Evolutionary conservation across 768 basidiomycete species (phyloP).

Genomic region (Chlorophyllum brunneum): DNA sequence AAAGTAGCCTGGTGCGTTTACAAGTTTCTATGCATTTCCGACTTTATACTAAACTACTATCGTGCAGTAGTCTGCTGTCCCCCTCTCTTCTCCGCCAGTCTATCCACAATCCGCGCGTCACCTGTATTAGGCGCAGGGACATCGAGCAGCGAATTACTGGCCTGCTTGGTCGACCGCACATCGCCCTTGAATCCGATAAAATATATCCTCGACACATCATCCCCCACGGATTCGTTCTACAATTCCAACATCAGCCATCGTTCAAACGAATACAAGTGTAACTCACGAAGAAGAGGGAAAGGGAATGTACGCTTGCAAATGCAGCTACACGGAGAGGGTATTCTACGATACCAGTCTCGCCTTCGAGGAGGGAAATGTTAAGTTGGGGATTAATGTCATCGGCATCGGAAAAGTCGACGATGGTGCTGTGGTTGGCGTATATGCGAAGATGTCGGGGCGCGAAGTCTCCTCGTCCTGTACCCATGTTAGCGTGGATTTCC

Average conservation of each 20-base stretch:
- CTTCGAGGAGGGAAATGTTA: conserved; percentile 66
- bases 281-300: conserved; percentile 81
- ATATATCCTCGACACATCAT: conserved; percentile 63
- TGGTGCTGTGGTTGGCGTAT: conserved; percentile 69
- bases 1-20: not conserved
- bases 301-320: conserved; percentile 67
- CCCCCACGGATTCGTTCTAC: conserved; percentile 66
- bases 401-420: conserved; percentile 74
- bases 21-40: not conserved
- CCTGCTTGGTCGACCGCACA: conserved; percentile 46
- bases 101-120: conserved; percentile 65
- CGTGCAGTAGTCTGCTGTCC: conserved; percentile 65
- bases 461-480: conserved; percentile 68
- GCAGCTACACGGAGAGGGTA: conserved; percentile 77
- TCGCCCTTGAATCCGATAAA: conserved; percentile 86
- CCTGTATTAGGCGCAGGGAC: conserved; percentile 80
- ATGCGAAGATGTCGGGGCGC: conserved; percentile 73
- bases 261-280: not conserved
- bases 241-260: not conserved
- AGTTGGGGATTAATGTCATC: conserved; percentile 68
- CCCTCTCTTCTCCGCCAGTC: conserved; percentile 50
- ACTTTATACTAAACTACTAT: conserved; percentile 18
- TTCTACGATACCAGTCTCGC: conserved; percentile 63
- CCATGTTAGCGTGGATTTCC: not conserved
- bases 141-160: conserved; percentile 60